Evolutionary conservation across 495 filamentous ascomycete genomes (phyloP), one percentile per base, ranked within the genome.

Genomic region (Penicillium fimorum): DNA sequence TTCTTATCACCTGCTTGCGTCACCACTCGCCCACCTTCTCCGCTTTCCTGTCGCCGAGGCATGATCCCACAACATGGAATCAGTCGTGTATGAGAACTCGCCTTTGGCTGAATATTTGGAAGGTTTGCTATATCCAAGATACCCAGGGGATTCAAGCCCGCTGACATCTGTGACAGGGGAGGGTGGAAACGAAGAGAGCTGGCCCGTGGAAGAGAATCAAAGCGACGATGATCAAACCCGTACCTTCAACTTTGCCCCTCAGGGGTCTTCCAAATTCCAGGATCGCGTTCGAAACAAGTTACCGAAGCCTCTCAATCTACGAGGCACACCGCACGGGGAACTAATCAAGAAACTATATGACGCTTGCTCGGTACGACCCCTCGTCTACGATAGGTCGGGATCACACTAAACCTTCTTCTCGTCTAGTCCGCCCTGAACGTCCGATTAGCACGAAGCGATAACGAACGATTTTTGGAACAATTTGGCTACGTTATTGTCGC

Each of bases 401-500:
- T 15, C 17, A 42, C n/a, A 25, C 66, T 63, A 48, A 68, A 41
- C 5, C 56, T 53, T 38, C 18, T 30, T 52, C 41, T 59, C 55
- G 60, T 38, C 30, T 66, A 82, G 71, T 72, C 74, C 12, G 74
- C 74, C 4, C 55, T 84, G 46, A 92, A 90, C 60, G 87, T 89
- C 41, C 84, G 87, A 50, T 81, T 97, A 58, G 87, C 89, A 37
- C 82, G 87, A 60, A 85, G 84, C 53, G 91, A 96, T 58, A 96
- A 94, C 64, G 79, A 87, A 57, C 82, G 84, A 43, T 98, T 98
- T 64, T 80, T 98, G 46, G 94, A 98, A 76, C 88, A 93, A 62
- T 97, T 97, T 53, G 88, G 94, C 24, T 97, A 97, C 68, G 87
- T 92, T 32, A 93, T 98, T 57, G 87, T 97, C 48, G 92, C 93